Evolutionary conservation across 495 filamentous ascomycete species (phyloP).

Genomic region (Schizothecium vesticola): DNA sequence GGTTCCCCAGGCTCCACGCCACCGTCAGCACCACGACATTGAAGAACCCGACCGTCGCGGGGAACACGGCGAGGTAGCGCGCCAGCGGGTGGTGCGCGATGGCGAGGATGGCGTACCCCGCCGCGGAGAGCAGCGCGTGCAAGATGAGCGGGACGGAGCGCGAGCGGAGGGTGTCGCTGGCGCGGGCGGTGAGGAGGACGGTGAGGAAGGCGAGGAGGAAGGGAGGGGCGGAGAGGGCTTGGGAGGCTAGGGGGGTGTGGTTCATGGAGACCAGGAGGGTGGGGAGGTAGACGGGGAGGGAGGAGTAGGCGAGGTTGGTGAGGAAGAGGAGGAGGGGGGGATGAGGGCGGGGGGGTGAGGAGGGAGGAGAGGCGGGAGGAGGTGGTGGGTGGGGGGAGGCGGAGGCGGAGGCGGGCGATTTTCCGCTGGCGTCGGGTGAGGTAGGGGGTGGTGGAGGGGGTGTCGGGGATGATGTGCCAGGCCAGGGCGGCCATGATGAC

Average conservation of each 20-base stretch:
- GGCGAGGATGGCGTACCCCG: constrained; percentile 57
- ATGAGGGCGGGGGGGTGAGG: constrained; percentile 59
- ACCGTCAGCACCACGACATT: constrained; percentile 65
- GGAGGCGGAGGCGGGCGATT: constrained; percentile 61
- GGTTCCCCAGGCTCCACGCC: constrained; percentile 72
- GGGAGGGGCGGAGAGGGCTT: constrained; percentile 75
- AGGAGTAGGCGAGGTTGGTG: constrained; percentile 65
- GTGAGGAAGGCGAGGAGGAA: constrained; percentile 69
- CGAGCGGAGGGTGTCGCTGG: constrained; percentile 60
- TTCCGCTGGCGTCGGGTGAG: constrained; percentile 68
- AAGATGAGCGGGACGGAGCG: constrained; percentile 59
- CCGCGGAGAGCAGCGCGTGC: constrained; percentile 54
- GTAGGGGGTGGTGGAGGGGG: constrained; percentile 61
- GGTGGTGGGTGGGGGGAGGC: constrained; percentile 7
- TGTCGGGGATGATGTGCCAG: constrained; percentile 69
- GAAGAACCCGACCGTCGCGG: constrained; percentile 67
- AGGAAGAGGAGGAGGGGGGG: constrained; percentile 52
- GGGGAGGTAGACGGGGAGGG: constrained; percentile 81
- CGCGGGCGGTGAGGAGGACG: constrained; percentile 62
- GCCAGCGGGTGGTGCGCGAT: constrained; percentile 28
- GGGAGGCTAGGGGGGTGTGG: constrained; percentile 61
- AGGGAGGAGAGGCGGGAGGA: constrained; percentile 45
- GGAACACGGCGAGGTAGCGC: constrained; percentile 64
- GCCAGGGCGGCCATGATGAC: constrained; percentile 62
- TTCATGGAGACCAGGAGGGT: constrained; percentile 77